A percentile compares a stretch with the other conserved stretches of the same genome.
These are phyloP conservation scores for Udeniomyces megalosporus DNA, from an alignment of 768 basidiomycete genomes.

Conservation along the genomic window DNA sequence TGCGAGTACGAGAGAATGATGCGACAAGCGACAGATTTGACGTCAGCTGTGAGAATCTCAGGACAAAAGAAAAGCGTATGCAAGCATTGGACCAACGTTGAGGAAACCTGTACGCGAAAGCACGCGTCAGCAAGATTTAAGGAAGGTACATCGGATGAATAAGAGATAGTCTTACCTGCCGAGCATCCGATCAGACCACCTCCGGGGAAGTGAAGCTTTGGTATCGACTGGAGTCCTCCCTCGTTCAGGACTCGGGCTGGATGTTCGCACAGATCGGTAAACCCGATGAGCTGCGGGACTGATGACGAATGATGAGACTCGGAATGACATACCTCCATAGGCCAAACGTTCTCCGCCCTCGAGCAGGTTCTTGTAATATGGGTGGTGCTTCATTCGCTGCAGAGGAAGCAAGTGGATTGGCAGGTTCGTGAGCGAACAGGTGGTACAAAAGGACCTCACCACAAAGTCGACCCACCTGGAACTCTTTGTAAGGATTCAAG, in stretches of 20 bases:
- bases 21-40: background rate
- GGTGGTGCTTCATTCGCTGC: conserved; percentile 89
- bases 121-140: background rate
- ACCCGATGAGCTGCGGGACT: too few species aligned
- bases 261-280: background rate
- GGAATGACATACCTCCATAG: conserved; percentile 40
- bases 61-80: background rate
- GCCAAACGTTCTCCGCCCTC: conserved; percentile 62
- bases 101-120: conserved; percentile 57
- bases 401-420: background rate
- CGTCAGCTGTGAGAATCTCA: too few species aligned
- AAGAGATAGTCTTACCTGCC: conserved; percentile 32
- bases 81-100: conserved; percentile 45
- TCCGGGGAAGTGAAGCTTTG: conserved; percentile 74
- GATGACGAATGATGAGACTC: background rate
- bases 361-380: conserved; percentile 68
- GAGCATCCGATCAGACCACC: conserved; percentile 89
- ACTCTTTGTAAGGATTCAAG: conserved; percentile 74
- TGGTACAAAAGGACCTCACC: too few species aligned
- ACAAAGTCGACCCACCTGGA: conserved; percentile 48
- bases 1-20: background rate
- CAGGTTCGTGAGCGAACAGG: too few species aligned
- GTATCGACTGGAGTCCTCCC: conserved; percentile 83
- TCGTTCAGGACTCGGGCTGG: conserved; percentile 69
- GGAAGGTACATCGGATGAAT: background rate